Base-by-base conservation (phyloP, 345 rosid species). In the Salix dunnii region DNA sequence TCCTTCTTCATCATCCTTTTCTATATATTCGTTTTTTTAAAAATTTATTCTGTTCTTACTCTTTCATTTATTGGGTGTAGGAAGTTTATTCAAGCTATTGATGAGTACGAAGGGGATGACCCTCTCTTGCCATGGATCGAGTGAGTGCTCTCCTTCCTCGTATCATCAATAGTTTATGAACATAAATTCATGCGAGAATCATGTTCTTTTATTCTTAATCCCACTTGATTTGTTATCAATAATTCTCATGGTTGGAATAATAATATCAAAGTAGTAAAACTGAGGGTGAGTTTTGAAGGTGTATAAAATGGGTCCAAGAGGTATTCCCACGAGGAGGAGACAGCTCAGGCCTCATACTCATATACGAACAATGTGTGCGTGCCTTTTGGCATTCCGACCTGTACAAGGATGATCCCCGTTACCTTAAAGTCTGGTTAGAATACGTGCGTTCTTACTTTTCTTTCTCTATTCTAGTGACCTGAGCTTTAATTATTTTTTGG, bases 361-460 rank as follows among this genome's bases (percentile, higher is more conserved):
- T 91, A 16, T 96, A 93, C 10, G 99, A 96, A 79, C 99, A 93
- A 74, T 96, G 98, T 58, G 99, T 93, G 20, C 96, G 99, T 20
- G 73, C 83, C 27, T 96, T 93, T 49, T 96, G 99, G 98, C 89
- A 91, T 83, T 88, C 87, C 0, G 91, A 91, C 4, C 86, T 76
- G 67, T 91, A 93, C 84, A 96, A 85, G 89, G 88, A 91, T 58
- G 99, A 96, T 83, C 89, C 91, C 48, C 98, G 99, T 69, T 96
- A 93, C 79, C 97, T 93, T 76, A 96, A 93, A 90, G 85, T 91
- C n/a, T 96, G 98, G 99, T 79, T 96, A 74, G 97, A 96, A 91
- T 96, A 96, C 78, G 99, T 92, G 79, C 74, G 91, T 78, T 76
- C 64, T 73, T 67, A 35, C 74, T 48, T 76, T 43, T 64, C 6